Evolutionary conservation across 768 basidiomycete genomes (phyloP).

Genomic region (Mycena rosella): DNA sequence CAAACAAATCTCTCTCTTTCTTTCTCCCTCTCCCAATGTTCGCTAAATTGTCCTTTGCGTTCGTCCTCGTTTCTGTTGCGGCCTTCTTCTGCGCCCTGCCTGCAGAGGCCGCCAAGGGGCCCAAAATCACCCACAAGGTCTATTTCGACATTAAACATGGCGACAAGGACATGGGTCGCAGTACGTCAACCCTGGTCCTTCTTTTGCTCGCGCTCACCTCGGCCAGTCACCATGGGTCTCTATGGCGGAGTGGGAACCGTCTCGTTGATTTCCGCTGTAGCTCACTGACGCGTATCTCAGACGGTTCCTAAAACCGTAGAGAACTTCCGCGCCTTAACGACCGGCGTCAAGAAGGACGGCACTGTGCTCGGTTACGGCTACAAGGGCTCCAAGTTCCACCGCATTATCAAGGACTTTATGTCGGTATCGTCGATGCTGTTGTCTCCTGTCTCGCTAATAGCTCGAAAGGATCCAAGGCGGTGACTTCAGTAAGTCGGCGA

Average conservation of each 20-base stretch:
- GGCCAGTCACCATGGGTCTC: slow-evolving; percentile 84
- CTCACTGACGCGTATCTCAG: slow-evolving; percentile 50
- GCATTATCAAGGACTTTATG: slow-evolving; percentile 96
- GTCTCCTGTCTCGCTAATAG: slow-evolving; percentile 3
- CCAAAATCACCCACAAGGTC: slow-evolving; percentile 92
- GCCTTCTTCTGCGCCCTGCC: slow-evolving; percentile 80
- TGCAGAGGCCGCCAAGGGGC: slow-evolving; percentile 87
- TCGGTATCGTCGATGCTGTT: slow-evolving; percentile 46
- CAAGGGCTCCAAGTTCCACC: slow-evolving; percentile 97
- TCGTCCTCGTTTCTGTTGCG: slow-evolving; percentile 72
- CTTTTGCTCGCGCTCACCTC: neutral
- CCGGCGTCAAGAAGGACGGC: slow-evolving; percentile 85
- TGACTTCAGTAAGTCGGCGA: slow-evolving; percentile 87
- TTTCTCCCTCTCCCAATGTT: no score
- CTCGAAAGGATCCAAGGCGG: slow-evolving; percentile 94
- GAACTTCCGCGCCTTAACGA: slow-evolving; percentile 96
- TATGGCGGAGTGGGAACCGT: slow-evolving; percentile 78
- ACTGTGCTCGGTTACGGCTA: slow-evolving; percentile 88
- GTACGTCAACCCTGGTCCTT: slow-evolving; percentile 55
- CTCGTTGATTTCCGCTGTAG: neutral
- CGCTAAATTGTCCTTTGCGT: slow-evolving; percentile 69
- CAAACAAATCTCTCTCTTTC: no score
- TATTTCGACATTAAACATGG: slow-evolving; percentile 97
- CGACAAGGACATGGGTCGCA: slow-evolving; percentile 84
- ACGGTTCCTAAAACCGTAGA: slow-evolving; percentile 97